phyloP scores from a whole-genome alignment of 2,329 filamentous ascomycete genomes.

The Eurotiales sp. region DNA sequence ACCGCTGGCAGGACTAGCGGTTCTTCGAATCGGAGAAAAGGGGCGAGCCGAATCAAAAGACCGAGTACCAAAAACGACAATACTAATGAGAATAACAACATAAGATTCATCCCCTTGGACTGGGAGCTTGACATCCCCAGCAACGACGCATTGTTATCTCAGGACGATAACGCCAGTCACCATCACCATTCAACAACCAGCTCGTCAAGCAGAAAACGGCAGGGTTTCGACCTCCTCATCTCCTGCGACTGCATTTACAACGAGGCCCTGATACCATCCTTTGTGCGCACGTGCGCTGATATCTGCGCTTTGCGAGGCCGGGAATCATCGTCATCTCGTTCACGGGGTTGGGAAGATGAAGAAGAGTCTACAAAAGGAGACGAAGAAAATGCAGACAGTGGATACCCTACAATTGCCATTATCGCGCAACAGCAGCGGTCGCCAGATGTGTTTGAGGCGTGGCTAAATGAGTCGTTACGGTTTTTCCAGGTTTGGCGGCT shows the following conservation, averaged over 20 bases:
- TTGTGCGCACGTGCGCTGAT: constrained; percentile 78
- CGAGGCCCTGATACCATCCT: constrained; percentile 73
- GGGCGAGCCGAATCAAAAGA: constrained; percentile 5
- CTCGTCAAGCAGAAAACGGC: constrained; percentile 24
- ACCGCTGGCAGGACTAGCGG: too few relatives aligned
- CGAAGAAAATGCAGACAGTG: constrained; percentile 11
- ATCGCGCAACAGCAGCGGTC: constrained; percentile 87
- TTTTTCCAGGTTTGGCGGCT: constrained; percentile 70
- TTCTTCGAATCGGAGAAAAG: neutral
- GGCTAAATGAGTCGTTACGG: constrained; percentile 65
- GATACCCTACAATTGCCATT: constrained; percentile 64
- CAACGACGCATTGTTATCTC: neutral
- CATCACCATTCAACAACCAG: too few relatives aligned
- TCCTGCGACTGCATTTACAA: constrained; percentile 97
- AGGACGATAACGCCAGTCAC: too few relatives aligned
- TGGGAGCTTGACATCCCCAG: constrained; percentile 64
- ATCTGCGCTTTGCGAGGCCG: constrained; percentile 66
- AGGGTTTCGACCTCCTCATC: constrained; percentile 67
- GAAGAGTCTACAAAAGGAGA: constrained; percentile 8
- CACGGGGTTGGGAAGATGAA: too few relatives aligned
- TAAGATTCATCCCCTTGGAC: constrained; percentile 65
- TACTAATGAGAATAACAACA: constrained; percentile 25
- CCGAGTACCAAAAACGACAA: constrained; percentile 1
- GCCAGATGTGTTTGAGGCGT: constrained; percentile 77
- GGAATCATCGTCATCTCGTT: constrained; percentile 20